Conservation (phyloP, 768 basidiomycete species). For the Trametes cingulata region DNA sequence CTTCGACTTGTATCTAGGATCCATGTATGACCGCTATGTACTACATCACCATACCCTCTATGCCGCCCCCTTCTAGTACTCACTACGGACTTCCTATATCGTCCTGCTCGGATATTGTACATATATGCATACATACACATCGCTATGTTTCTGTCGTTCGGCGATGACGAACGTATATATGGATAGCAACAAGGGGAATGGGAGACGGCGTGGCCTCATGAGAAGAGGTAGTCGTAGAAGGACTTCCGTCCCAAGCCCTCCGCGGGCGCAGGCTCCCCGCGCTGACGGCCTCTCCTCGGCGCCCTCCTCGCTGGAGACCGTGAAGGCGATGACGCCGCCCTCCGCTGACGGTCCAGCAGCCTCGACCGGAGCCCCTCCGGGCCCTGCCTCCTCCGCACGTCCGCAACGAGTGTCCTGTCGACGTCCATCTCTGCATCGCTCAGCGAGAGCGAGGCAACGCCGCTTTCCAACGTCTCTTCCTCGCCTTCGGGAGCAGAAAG, state of each 20-base stretch:
- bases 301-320: conserved; percentile 51
- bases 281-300: conserved; percentile 22
- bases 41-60: background rate
- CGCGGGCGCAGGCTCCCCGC: conserved; percentile 16
- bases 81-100: conserved; percentile 8
- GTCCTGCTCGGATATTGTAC: conserved; percentile 6
- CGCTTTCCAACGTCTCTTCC: conserved; percentile 32
- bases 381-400: conserved; percentile 23
- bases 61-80: background rate
- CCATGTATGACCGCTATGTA: conserved; percentile 17
- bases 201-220: conserved; percentile 4
- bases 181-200: too few relatives aligned
- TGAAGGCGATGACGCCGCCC: conserved; percentile 54
- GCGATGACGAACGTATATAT: background rate
- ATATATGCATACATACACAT: conserved; percentile 4
- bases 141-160: background rate
- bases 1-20: background rate
- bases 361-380: conserved; percentile 33
- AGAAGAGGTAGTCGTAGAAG: conserved; percentile 32
- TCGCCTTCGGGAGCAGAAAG: conserved; percentile 18
- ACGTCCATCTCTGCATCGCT: conserved; percentile 32
- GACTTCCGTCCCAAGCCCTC: conserved; percentile 12
- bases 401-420: conserved; percentile 24
- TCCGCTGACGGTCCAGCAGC: conserved; percentile 32
- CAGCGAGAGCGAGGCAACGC: conserved; percentile 36